These are phyloP conservation scores for Gossypium longicalyx DNA, from an alignment of 345 rosid species.

Conservation along the genomic window DNA sequence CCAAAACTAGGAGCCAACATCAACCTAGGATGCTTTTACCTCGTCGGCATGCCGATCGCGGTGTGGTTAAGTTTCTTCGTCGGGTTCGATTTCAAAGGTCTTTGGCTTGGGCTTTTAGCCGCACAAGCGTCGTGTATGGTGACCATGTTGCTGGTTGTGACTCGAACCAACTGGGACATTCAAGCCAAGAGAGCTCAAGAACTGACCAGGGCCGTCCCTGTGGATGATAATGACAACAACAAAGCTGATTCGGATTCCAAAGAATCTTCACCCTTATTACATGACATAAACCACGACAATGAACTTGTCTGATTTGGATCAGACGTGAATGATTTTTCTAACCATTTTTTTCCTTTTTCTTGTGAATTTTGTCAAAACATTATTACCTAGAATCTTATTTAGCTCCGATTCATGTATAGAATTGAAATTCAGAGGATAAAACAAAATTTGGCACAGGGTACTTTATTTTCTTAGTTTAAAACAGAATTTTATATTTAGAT, in stretches of 20 bases:
- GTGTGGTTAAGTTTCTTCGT: constrained; percentile 57
- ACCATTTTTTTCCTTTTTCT: not conserved
- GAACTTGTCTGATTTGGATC: constrained; percentile 8
- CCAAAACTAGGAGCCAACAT: constrained; percentile 82
- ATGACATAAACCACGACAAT: not conserved
- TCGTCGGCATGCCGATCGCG: constrained; percentile 79
- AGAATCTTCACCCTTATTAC: not conserved
- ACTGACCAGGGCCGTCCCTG: not conserved
- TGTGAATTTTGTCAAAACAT: not conserved
- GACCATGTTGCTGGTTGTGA: constrained; percentile 56
- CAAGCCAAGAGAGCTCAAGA: constrained; percentile 51
- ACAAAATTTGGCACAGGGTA: not conserved
- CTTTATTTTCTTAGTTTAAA: not conserved
- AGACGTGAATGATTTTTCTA: not conserved
- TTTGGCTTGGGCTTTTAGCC: constrained; percentile 79
- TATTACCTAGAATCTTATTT: too few relatives aligned
- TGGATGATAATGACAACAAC: not conserved
- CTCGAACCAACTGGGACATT: constrained; percentile 59
- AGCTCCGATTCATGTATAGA: not conserved
- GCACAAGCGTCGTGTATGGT: constrained; percentile 75
- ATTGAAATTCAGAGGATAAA: not conserved
- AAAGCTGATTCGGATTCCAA: not conserved
- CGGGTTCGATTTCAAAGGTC: constrained; percentile 63
- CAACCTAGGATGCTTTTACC: constrained; percentile 73
- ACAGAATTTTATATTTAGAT: not conserved